Percentiles rank a stretch among this genome's conserved stretches.
Evolutionary conservation across 228 moss, liverwort and hornwort genomes (phyloP).

Genomic region (Sphagnum fallax): DNA sequence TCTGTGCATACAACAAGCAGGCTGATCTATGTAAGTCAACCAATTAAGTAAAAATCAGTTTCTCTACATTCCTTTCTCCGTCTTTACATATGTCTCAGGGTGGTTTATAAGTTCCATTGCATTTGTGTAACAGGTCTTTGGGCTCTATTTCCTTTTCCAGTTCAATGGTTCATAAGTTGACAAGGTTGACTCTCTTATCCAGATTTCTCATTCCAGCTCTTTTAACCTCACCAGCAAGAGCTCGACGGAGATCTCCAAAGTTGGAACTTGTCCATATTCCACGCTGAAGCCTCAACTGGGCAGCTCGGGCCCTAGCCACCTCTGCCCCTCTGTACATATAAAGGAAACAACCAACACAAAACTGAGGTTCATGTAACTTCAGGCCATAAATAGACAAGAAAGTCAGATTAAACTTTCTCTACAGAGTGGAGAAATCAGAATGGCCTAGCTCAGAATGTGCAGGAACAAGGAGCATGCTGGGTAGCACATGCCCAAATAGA

Average conservation of each 20-base stretch:
- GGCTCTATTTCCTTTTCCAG: background rate
- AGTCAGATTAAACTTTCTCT: too few relatives aligned
- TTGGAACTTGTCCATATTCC: constrained; percentile 93
- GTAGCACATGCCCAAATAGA: too few relatives aligned
- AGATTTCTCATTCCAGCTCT: background rate
- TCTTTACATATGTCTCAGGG: background rate
- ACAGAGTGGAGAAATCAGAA: too few relatives aligned
- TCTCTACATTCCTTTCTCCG: too few relatives aligned
- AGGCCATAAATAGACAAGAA: too few relatives aligned
- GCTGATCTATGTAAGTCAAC: background rate
- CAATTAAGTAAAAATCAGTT: background rate
- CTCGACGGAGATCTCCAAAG: constrained; percentile 92
- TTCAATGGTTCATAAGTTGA: too few relatives aligned
- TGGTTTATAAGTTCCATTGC: background rate
- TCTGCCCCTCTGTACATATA: constrained; percentile 71
- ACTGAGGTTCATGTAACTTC: background rate
- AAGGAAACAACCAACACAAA: background rate
- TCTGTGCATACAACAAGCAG: background rate
- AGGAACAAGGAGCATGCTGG: too few relatives aligned
- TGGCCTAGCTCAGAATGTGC: too few relatives aligned
- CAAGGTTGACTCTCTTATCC: background rate
- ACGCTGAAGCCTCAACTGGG: constrained; percentile 84
- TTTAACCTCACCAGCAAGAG: constrained; percentile 68
- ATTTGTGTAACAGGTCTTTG: background rate
- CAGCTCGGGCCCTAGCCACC: constrained; percentile 84